These are phyloP conservation scores for Mucor plumbeus DNA, from an alignment of 371 early-diverging fungal species.

Conservation along the genomic window DNA sequence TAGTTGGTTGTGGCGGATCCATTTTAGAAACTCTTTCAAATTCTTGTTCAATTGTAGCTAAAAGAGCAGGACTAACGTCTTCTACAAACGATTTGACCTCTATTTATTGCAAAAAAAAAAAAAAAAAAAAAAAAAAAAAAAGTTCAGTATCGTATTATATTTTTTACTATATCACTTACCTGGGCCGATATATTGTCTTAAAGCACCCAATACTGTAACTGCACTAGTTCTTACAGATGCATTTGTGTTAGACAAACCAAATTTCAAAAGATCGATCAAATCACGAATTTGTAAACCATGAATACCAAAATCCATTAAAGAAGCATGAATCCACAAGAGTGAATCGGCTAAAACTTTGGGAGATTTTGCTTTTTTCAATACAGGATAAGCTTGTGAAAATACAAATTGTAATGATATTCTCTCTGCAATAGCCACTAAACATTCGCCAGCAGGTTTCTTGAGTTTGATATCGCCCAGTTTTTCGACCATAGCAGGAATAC, in stretches of 20 bases:
- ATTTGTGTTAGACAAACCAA: constrained; percentile 79
- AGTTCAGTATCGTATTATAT: too few species aligned
- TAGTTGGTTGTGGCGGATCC: constrained; percentile 80
- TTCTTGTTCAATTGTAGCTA: constrained; percentile 88
- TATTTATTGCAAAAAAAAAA: too few species aligned
- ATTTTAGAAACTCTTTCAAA: constrained; percentile 85
- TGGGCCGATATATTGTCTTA: constrained; percentile 86
- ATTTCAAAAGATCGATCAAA: constrained; percentile 86
- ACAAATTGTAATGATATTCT: constrained; percentile 80
- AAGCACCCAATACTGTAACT: constrained; percentile 76
- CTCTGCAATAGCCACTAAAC: constrained; percentile 78
- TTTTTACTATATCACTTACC: constrained; percentile 9
- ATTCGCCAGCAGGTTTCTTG: constrained; percentile 82
- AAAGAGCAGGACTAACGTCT: constrained; percentile 82
- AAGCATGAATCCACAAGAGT: constrained; percentile 80
- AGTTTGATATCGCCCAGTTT: constrained; percentile 95
- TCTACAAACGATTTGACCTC: constrained; percentile 78
- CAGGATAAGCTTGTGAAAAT: constrained; percentile 75
- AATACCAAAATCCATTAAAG: constrained; percentile 88
- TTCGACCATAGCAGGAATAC: constrained; percentile 75
- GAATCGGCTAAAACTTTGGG: constrained; percentile 91
- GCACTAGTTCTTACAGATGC: constrained; percentile 83
- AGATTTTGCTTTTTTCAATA: constrained; percentile 80
- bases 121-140: too few species aligned
- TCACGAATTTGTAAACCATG: constrained; percentile 74